These are phyloP conservation scores for Microcyclospora tardicrescens DNA, from an alignment of 2,329 filamentous ascomycete genomes.

Conservation along the genomic window DNA sequence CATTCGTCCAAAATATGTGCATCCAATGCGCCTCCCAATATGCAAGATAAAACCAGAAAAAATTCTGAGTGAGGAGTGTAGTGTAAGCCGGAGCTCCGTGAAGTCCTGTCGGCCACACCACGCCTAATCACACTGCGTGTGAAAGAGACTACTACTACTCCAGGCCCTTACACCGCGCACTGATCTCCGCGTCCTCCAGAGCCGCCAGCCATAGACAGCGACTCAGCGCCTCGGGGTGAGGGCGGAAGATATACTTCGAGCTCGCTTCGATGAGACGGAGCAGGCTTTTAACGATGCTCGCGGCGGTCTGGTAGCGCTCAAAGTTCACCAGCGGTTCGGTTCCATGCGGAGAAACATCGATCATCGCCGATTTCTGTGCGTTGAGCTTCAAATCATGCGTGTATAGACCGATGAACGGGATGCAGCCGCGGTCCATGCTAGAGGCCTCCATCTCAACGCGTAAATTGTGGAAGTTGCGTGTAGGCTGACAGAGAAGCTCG, in stretches of 20 bases:
- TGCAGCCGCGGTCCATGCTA: conserved; percentile 54
- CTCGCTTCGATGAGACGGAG: conserved; percentile 68
- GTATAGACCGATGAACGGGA: conserved; percentile 70
- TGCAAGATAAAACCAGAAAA: no score
- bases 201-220: conserved; percentile 78
- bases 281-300: conserved; percentile 66
- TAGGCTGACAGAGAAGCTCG: conserved; percentile 60
- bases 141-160: conserved; percentile 5
- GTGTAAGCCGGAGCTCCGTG: no score
- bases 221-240: conserved; percentile 64
- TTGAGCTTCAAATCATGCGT: conserved; percentile 76
- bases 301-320: conserved; percentile 64
- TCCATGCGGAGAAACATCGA: conserved; percentile 34
- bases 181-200: conserved; percentile 61
- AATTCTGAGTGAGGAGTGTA: no score
- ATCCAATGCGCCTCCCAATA: no score
- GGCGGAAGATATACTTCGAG: conserved; percentile 58
- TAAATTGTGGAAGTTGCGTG: conserved; percentile 64
- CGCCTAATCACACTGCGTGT: no score
- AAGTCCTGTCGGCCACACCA: no score
- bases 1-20: no score
- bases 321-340: conserved; percentile 67
- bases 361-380: conserved; percentile 62
- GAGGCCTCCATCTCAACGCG: conserved; percentile 62
- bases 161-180: conserved; percentile 16